These are phyloP conservation scores for Phytophthora chlamydospora DNA, from an alignment of 352 stramenopile species.

Conservation along the genomic window DNA sequence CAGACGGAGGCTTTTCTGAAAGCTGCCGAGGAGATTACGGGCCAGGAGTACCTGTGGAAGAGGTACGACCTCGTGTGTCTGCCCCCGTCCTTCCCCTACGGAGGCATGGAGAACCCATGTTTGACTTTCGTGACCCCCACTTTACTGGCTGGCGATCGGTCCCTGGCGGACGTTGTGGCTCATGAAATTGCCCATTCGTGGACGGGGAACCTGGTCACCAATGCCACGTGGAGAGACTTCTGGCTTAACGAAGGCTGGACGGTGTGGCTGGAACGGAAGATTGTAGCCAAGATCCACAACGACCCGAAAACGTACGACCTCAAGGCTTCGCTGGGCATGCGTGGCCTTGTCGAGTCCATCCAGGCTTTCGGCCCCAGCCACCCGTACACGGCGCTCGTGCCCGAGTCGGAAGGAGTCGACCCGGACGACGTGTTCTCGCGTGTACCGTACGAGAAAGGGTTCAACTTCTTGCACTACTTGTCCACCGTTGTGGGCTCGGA, in stretches of 20 bases:
- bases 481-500: constrained; percentile 47
- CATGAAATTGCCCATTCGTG: constrained; percentile 97
- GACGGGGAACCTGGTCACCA: constrained; percentile 98
- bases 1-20: constrained; percentile 95
- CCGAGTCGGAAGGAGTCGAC: constrained; percentile 84
- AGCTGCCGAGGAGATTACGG: constrained; percentile 91
- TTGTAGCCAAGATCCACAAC: constrained; percentile 76
- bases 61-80: constrained; percentile 97
- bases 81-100: constrained; percentile 92
- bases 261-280: constrained; percentile 96
- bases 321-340: constrained; percentile 50
- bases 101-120: constrained; percentile 79
- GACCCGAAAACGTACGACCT: constrained; percentile 55
- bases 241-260: constrained; percentile 99
- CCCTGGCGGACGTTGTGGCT: constrained; percentile 95
- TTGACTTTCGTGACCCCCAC: constrained; percentile 97
- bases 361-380: constrained; percentile 59
- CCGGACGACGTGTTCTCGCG: constrained; percentile 96
- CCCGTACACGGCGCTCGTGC: constrained; percentile 90
- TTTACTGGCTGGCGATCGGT: constrained; percentile 93
- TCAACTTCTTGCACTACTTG: constrained; percentile 83
- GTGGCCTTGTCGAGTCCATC: constrained; percentile 44
- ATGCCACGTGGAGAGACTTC: constrained; percentile 95
- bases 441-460: constrained; percentile 96
- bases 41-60: constrained; percentile 93